These are phyloP conservation scores for Paxillus involutus DNA, from an alignment of 768 basidiomycete species.

Conservation along the genomic window DNA sequence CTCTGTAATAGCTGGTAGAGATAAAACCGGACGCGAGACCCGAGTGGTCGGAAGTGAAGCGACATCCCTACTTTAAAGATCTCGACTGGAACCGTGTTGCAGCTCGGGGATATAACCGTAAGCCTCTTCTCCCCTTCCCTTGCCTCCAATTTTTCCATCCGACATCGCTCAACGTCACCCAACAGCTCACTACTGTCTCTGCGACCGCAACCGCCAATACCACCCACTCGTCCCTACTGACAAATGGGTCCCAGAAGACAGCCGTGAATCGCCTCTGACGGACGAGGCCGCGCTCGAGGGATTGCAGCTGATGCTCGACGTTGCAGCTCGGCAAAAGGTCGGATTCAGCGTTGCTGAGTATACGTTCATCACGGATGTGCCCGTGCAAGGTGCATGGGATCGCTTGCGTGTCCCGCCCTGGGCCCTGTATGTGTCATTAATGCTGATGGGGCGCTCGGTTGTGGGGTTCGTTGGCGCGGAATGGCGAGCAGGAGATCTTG, in stretches of 20 bases:
- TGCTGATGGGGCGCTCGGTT: background rate
- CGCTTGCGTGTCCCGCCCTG: background rate
- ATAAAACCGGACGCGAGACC: constrained; percentile 7
- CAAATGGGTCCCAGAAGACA: background rate
- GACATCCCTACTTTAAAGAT: constrained; percentile 6
- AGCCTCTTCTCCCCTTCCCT: too few relatives aligned
- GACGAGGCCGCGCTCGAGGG: background rate
- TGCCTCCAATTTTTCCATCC: background rate
- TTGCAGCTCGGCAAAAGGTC: background rate
- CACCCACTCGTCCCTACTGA: background rate
- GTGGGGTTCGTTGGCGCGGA: too few relatives aligned
- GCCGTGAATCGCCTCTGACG: background rate
- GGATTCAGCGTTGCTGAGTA: background rate
- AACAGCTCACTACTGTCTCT: background rate
- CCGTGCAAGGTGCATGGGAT: background rate
- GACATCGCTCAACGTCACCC: background rate
- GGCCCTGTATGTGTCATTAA: background rate
- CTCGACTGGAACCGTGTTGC: constrained; percentile 6
- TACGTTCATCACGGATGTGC: background rate
- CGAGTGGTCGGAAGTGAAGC: constrained; percentile 4
- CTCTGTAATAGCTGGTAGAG: background rate
- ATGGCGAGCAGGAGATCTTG: too few relatives aligned
- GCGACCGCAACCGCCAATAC: background rate
- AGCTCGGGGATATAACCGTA: constrained; percentile 7
- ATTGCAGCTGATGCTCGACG: background rate